Evolutionary conservation across 2,329 filamentous ascomycete genomes (phyloP), one percentile per base, ranked within the genome.

Genomic region (Nigrospora oryzae): DNA sequence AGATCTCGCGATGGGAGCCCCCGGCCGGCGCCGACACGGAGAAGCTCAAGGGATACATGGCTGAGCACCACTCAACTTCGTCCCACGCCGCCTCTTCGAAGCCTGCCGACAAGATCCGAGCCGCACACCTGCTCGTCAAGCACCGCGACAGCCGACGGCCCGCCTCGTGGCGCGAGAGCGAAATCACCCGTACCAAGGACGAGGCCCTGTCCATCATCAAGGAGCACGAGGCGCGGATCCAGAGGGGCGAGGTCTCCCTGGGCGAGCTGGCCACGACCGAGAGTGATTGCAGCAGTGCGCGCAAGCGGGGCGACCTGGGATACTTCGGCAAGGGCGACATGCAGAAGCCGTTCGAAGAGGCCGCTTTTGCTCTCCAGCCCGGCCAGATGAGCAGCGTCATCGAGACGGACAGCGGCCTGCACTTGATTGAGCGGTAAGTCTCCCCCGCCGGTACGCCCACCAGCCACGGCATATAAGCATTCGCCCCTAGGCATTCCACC

Each of bases 301-400:
- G 89, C 56, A 98, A 97, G 77, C 81, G 83, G 53, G 93, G 93
- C 46, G 93, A 98, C 63, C 70, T 98, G 70, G 93, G 93, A 16
- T 95, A 90, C 67, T 98, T 98, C 65, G 90, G 89, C 45, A 83
- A 78, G 57, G 89, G 89, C 28, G 91, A 97, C 59, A 98, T 98
- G 93, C 93, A 98, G 65, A 91, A 90, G 71, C 91, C 96, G 68
- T 98, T 98, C 60, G 93, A 98, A 69, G 89, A 96, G 46, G 90
- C 90, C 5, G 86, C 93, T 1, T 98, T 98, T 68, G 83, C 78
- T n/a, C 74, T 98, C 45, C 78, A 90, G 65, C 83, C 84, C 2
- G 90, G 89, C 32, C 80, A 96, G 67, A 81, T 97, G 59, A 96
- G 90, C 67, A 74, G 77, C 39, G 75, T 96, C 34, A 85, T 97